A percentile compares a stretch with the other conserved stretches of the same genome.
These are phyloP conservation scores for Cucumis hystrix DNA, from an alignment of 306 rosid genomes.

Conservation along the genomic window DNA sequence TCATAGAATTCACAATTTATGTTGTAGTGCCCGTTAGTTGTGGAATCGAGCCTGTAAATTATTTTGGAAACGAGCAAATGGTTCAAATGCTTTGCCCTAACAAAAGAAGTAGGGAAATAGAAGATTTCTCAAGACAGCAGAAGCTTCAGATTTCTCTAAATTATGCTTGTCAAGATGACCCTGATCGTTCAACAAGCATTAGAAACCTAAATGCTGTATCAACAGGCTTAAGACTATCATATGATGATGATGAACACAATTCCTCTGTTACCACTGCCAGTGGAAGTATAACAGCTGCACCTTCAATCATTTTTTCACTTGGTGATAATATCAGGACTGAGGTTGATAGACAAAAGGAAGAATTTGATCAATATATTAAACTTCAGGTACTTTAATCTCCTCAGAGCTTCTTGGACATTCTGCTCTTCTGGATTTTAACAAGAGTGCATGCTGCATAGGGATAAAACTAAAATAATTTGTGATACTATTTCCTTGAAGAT, in stretches of 20 bases:
- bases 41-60: slow-evolving; percentile 62
- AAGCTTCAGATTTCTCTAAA: slow-evolving; percentile 75
- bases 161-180: slow-evolving; percentile 55
- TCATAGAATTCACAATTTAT: slow-evolving; percentile 5
- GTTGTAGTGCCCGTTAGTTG: slow-evolving; percentile 68
- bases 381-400: slow-evolving; percentile 45
- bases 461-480: not conserved
- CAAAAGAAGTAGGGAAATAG: slow-evolving; percentile 47
- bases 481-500: not conserved
- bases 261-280: slow-evolving; percentile 87
- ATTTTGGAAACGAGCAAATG: slow-evolving; percentile 57
- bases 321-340: slow-evolving; percentile 63
- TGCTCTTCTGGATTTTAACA: not conserved
- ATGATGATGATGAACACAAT: slow-evolving; percentile 84
- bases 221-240: slow-evolving; percentile 79
- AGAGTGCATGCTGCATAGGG: not conserved
- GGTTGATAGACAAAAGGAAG: slow-evolving; percentile 77
- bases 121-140: slow-evolving; percentile 64
- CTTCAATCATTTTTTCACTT: slow-evolving; percentile 47
- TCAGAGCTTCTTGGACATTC: not conserved
- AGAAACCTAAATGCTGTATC: slow-evolving; percentile 74
- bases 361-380: slow-evolving; percentile 59
- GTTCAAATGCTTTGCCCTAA: slow-evolving; percentile 49
- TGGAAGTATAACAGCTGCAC: slow-evolving; percentile 64
- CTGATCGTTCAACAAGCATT: slow-evolving; percentile 51